phyloP scores from a whole-genome alignment of 371 early-diverging fungal species.

The Batrachochytrium dendrobatidis region DNA sequence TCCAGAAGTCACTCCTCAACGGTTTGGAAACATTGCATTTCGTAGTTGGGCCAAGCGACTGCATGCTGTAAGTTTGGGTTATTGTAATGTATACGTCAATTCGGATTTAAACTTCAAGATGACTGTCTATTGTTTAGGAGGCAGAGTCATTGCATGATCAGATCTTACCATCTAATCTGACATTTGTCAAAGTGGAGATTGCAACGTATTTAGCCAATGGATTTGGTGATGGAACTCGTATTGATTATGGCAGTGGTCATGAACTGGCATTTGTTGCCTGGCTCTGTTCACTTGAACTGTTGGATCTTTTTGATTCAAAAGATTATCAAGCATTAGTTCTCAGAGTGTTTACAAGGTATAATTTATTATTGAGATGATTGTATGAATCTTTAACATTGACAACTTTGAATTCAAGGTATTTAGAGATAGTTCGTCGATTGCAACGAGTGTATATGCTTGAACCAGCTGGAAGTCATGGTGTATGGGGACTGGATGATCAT shows the following conservation, averaged over 20 bases:
- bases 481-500: slow-evolving; percentile 98
- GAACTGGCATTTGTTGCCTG: slow-evolving; percentile 95
- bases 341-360: slow-evolving; percentile 62
- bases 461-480: slow-evolving; percentile 98
- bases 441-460: slow-evolving; percentile 94
- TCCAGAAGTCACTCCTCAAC: slow-evolving; percentile 66
- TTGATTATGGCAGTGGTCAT: slow-evolving; percentile 99
- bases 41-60: slow-evolving; percentile 68
- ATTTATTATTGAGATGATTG: not conserved
- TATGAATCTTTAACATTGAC: not conserved
- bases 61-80: slow-evolving; percentile 33
- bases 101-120: not conserved
- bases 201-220: slow-evolving; percentile 72
- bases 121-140: slow-evolving; percentile 7
- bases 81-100: not conserved
- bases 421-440: slow-evolving; percentile 77
- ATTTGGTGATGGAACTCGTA: slow-evolving; percentile 93
- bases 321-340: slow-evolving; percentile 60
- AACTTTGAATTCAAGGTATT: slow-evolving; percentile 51
- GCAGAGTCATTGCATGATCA: slow-evolving; percentile 31
- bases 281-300: slow-evolving; percentile 52
- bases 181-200: slow-evolving; percentile 60
- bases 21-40: slow-evolving; percentile 92
- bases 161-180: slow-evolving; percentile 30
- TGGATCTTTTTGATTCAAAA: slow-evolving; percentile 16